Evolutionary conservation across 306 rosid species (phyloP), one percentile per base, ranked within the genome.

Genomic region (Lathyrus tuberosus): DNA sequence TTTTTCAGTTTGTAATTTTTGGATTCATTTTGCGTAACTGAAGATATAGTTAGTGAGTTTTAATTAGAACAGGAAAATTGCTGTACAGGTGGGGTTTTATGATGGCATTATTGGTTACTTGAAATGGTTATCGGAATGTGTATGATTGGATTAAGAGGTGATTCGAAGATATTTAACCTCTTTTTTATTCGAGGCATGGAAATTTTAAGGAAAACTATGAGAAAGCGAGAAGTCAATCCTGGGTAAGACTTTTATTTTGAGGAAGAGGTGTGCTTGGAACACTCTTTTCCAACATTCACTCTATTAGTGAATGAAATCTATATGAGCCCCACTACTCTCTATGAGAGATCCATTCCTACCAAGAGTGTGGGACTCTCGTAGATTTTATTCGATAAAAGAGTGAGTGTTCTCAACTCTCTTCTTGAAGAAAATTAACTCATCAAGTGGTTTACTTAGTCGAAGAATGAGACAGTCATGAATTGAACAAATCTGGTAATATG

Each of bases 1-100:
- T 49, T 66, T 48, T 17, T 49, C 46, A 51, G 33, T 17, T 24
- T 48, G 10, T 48, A 67, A 31, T 5, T 67, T 67, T 67, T 48
- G 59, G 18, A 16, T 48, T 67, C 48, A 35, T 2, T 31, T 16
- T 11, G 31, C 33, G 14, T 11, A 48, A 31, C 71, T 1, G 9
- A 48, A 28, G 31, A 16, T 49, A 16, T 33, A 56, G 12, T 66
- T 33, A 56, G 12, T 66, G 60, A 30, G 17, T 44, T 66, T 30
- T 15, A 2, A 17, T 3, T 33, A 12, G 31, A 49, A 49, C 5
- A 0, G 18, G 4, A 33, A 51, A 68, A 35, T 18, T 17, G 22
- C 20, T 68, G 49, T 22, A 48, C 17, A 67, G 18, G 40, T 16
- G 47, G 12, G 26, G 33, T 12, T 47, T 67, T 67, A 30, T 47